Conservation (phyloP, 345 rosid species). For the Hibiscus tridactylites region DNA sequence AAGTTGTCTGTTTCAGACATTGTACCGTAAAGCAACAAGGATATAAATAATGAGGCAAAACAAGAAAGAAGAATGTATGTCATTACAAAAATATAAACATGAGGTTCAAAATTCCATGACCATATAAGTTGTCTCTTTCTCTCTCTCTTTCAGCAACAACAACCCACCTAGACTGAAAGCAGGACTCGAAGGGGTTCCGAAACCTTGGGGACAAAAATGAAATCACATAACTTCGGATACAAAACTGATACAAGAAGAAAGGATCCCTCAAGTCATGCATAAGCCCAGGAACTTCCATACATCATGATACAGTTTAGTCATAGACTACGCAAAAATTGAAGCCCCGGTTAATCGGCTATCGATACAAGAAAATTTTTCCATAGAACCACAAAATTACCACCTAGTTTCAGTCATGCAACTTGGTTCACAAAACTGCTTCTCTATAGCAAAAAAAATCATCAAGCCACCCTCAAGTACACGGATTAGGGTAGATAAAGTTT, state of each 20-base stretch:
- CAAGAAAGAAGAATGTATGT: background rate
- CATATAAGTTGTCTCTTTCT: background rate
- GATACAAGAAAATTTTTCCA: constrained; percentile 9
- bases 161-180: constrained; percentile 5
- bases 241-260: constrained; percentile 24
- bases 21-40: background rate
- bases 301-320: constrained; percentile 14
- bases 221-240: constrained; percentile 14
- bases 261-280: constrained; percentile 17
- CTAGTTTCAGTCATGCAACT: constrained; percentile 19
- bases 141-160: constrained; percentile 14
- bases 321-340: constrained; percentile 30
- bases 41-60: background rate
- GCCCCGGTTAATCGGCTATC: constrained; percentile 17
- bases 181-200: constrained; percentile 8
- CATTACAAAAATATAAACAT: constrained; percentile 1
- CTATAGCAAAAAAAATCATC: constrained; percentile 28
- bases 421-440: constrained; percentile 29
- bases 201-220: constrained; percentile 12
- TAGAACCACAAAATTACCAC: constrained; percentile 11
- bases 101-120: background rate
- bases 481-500: constrained; percentile 26
- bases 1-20: background rate
- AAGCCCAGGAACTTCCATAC: constrained; percentile 22
- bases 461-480: constrained; percentile 31